These are phyloP conservation scores for Brassica hybrid DNA, from an alignment of 441 rosid genomes.

Conservation along the genomic window DNA sequence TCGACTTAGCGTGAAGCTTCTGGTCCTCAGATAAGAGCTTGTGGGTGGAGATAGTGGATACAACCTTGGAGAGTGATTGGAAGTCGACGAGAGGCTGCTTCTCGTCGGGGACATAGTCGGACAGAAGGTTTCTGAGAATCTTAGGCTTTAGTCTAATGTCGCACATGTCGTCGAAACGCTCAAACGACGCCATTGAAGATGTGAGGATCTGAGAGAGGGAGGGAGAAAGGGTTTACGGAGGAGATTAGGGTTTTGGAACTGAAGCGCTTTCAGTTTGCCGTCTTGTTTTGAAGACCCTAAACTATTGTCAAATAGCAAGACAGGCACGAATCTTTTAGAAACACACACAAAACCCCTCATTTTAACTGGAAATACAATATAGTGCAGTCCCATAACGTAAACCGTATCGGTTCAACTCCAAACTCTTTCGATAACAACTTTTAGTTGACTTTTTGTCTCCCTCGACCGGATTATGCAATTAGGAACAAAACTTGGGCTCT, in stretches of 20 bases:
- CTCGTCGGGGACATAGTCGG: conserved; percentile 66
- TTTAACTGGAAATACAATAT: too few relatives aligned
- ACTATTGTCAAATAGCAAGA: too few relatives aligned
- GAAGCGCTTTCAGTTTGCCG: neutral
- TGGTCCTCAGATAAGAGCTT: conserved; percentile 61
- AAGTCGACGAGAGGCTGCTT: conserved; percentile 50
- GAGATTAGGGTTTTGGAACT: conserved; percentile 39
- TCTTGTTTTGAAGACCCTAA: too few relatives aligned
- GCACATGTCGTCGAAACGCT: conserved; percentile 53
- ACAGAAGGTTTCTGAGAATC: conserved; percentile 53
- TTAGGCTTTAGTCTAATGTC: conserved; percentile 66
- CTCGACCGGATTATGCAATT: too few relatives aligned
- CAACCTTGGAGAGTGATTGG: conserved; percentile 50
- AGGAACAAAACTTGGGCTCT: too few relatives aligned
- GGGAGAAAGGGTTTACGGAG: neutral
- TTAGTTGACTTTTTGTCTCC: too few relatives aligned
- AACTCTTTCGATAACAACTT: too few relatives aligned
- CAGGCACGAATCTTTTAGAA: too few relatives aligned
- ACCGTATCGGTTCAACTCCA: too few relatives aligned
- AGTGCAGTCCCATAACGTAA: too few relatives aligned
- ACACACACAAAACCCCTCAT: too few relatives aligned
- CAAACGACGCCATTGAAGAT: conserved; percentile 48
- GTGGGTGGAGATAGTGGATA: conserved; percentile 53
- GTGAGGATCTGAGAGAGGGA: neutral
- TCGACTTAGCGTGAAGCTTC: conserved; percentile 54